A percentile compares a stretch with the other conserved stretches of the same genome.
These are phyloP conservation scores for Didymella keratinophila DNA, from an alignment of 2,329 filamentous ascomycete genomes.

Conservation along the genomic window DNA sequence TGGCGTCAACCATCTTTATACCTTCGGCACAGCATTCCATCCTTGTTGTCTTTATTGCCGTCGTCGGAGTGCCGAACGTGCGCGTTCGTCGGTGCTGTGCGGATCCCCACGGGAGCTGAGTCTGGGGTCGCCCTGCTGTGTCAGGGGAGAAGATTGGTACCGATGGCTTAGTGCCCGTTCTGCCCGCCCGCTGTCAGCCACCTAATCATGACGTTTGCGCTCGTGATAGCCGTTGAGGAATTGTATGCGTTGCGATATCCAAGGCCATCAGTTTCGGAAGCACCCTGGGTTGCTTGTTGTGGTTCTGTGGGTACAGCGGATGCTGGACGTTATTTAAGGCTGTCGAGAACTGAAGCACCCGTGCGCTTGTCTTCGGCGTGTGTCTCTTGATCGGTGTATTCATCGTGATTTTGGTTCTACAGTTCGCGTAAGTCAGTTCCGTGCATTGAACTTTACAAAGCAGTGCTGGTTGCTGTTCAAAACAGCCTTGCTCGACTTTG, in stretches of 20 bases:
- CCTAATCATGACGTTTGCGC: conserved; percentile 13
- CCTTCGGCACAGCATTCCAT: no score
- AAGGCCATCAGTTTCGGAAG: not conserved
- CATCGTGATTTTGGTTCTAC: no score
- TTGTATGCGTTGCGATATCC: not conserved
- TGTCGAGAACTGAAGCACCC: no score
- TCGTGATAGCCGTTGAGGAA: not conserved
- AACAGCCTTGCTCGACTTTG: no score
- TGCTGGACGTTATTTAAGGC: not conserved
- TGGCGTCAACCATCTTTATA: no score
- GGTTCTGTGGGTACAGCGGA: not conserved
- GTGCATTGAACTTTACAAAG: no score
- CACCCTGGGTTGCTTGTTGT: not conserved
- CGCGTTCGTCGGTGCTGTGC: not conserved
- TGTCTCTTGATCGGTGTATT: no score
- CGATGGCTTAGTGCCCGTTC: conserved; percentile 17
- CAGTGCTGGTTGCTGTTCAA: no score
- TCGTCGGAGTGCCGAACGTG: not conserved
- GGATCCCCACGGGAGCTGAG: conserved; percentile 10
- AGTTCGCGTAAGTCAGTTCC: no score
- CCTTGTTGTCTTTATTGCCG: no score
- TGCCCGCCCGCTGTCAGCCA: conserved; percentile 14
- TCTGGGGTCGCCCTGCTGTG: conserved; percentile 13
- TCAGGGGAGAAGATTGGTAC: conserved; percentile 16
- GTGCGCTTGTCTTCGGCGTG: not conserved